Percentiles rank a stretch among this genome's conserved stretches.
Evolutionary conservation across 805 yeast genomes (phyloP).

Genomic region (Lachancea meyersii): DNA sequence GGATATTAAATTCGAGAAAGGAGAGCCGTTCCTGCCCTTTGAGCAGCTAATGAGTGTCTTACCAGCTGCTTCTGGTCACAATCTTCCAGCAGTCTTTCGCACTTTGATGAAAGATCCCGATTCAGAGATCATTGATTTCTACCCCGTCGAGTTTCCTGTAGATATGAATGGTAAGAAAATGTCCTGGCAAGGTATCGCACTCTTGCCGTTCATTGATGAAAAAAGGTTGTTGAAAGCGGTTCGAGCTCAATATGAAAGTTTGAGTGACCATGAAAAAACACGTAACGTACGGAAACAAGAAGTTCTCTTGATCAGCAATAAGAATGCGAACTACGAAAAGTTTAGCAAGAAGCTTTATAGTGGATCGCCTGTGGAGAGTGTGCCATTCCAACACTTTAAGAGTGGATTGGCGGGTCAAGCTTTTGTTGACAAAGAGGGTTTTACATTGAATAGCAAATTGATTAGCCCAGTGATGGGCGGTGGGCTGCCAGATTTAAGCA

Average conservation of each 20-base stretch:
- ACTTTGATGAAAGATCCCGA: conserved; percentile 72
- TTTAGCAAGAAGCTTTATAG: conserved; percentile 30
- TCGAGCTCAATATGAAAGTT: conserved; percentile 50
- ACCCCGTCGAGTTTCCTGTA: conserved; percentile 79
- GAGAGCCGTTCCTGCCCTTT: conserved; percentile 80
- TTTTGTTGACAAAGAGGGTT: conserved; percentile 31
- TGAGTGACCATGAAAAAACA: conserved; percentile 60
- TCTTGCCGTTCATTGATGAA: conserved; percentile 87
- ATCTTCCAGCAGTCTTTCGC: conserved; percentile 73
- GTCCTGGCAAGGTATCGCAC: conserved; percentile 93
- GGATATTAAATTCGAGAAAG: conserved; percentile 53
- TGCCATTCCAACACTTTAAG: conserved; percentile 42
- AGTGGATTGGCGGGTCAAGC: conserved; percentile 59
- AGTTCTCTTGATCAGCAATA: conserved; percentile 58
- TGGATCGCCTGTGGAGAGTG: conserved; percentile 15
- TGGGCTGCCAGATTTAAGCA: conserved; percentile 36
- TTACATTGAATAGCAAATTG: conserved; percentile 26
- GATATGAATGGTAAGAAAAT: conserved; percentile 95
- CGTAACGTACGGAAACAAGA: conserved; percentile 71
- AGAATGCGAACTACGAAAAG: conserved; percentile 43
- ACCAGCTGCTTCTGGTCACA: conserved; percentile 90
- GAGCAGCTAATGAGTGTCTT: conserved; percentile 93
- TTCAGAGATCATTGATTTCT: conserved; percentile 84
- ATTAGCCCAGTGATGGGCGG: conserved; percentile 35
- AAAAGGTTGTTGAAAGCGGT: conserved; percentile 63